phyloP scores from a whole-genome alignment of 257 asterid species.

The Plantago ovata region DNA sequence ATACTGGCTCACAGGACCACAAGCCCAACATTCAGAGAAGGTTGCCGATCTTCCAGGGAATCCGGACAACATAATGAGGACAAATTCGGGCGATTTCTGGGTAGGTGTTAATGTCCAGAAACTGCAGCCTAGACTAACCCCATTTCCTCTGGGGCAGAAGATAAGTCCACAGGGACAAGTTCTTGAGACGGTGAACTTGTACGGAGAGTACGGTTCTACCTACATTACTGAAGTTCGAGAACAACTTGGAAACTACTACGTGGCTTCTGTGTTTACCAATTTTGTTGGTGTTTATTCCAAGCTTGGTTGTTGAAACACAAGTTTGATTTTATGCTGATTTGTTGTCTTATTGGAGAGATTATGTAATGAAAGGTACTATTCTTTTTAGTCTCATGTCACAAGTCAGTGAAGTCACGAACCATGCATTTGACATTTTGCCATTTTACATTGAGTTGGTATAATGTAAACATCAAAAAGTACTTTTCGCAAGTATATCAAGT shows the following conservation, averaged over 20 bases:
- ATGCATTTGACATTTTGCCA: no score
- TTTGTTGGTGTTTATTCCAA: conserved; percentile 21
- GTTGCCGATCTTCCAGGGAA: conserved; percentile 15
- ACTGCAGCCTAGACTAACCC: background rate
- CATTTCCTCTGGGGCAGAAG: conserved; percentile 4
- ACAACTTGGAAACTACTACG: conserved; percentile 16
- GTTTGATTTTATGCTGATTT: background rate
- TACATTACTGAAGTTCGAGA: conserved; percentile 21
- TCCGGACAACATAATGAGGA: conserved; percentile 45
- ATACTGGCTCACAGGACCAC: conserved; percentile 40
- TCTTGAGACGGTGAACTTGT: conserved; percentile 21
- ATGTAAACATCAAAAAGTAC: no score
- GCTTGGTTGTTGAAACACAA: background rate
- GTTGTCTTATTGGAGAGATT: no score
- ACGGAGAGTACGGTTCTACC: conserved; percentile 19
- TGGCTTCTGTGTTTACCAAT: conserved; percentile 13
- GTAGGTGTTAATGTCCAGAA: conserved; percentile 11
- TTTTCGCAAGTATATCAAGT: no score
- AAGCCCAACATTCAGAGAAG: conserved; percentile 26
- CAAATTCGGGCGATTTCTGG: conserved; percentile 34
- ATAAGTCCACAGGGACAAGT: conserved; percentile 6
- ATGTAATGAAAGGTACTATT: no score
- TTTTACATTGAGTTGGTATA: no score
- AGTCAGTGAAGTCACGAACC: no score
- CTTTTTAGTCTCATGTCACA: no score